Evolutionary conservation across 139 green algal genomes (phyloP).

Genomic region (Gonium pectorale): DNA sequence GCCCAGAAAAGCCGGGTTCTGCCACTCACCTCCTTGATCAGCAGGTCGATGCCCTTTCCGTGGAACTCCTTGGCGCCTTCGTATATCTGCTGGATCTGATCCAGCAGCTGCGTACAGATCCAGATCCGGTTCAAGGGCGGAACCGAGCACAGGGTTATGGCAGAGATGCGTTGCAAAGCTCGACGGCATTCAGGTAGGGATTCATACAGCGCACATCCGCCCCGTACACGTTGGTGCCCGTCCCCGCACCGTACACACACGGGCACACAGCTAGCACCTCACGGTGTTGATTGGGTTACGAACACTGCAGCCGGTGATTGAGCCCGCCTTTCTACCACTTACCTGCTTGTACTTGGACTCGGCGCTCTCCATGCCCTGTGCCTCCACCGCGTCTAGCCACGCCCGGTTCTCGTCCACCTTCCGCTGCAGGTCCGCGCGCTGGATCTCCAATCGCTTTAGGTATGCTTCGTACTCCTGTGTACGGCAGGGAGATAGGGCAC

Average conservation of each 20-base stretch:
- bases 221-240: too few species aligned
- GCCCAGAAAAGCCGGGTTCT: too few species aligned
- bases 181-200: too few species aligned
- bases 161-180: too few species aligned
- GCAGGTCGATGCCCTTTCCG: conserved; percentile 70
- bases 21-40: conserved; percentile 57
- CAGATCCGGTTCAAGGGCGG: too few species aligned
- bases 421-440: conserved; percentile 57
- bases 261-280: too few species aligned
- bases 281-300: too few species aligned
- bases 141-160: too few species aligned
- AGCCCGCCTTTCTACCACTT: too few species aligned
- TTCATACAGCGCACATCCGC: neutral
- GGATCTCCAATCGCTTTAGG: conserved; percentile 51
- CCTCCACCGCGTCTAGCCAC: conserved; percentile 50
- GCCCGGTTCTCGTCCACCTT: conserved; percentile 59
- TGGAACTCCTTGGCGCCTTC: conserved; percentile 72
- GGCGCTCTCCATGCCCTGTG: conserved; percentile 48
- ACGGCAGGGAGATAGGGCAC: neutral
- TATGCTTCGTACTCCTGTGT: conserved; percentile 63
- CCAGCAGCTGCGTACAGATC: too few species aligned
- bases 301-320: too few species aligned
- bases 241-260: too few species aligned
- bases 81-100: conserved; percentile 68
- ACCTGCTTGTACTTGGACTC: conserved; percentile 67